phyloP scores from a whole-genome alignment of 1,284 basidiomycete species.

The Ustilago cynodontis region DNA sequence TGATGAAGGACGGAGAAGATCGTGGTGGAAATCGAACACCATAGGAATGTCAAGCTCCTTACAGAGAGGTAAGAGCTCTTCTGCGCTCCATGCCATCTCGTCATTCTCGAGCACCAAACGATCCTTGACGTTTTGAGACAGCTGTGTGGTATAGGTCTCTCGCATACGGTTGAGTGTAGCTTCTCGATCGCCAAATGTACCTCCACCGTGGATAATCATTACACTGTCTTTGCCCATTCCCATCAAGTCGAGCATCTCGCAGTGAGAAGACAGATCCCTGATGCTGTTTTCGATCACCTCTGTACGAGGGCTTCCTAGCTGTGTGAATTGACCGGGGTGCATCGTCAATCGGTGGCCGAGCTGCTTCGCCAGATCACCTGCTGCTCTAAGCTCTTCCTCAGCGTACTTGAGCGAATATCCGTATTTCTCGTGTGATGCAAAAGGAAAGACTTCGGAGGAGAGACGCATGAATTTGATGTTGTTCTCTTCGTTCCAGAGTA shows the following conservation, averaged over 20 bases:
- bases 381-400: slow-evolving; percentile 74
- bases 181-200: slow-evolving; percentile 83
- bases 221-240: slow-evolving; percentile 80
- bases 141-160: slow-evolving; percentile 75
- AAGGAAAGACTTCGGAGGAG: slow-evolving; percentile 84
- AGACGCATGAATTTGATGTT: slow-evolving; percentile 66
- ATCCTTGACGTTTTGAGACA: slow-evolving; percentile 78
- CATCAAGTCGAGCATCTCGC: slow-evolving; percentile 87
- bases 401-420: slow-evolving; percentile 84
- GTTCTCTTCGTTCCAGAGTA: slow-evolving; percentile 71
- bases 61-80: slow-evolving; percentile 85
- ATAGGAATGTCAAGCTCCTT: slow-evolving; percentile 84
- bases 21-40: slow-evolving; percentile 67
- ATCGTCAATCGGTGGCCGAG: slow-evolving; percentile 85
- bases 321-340: slow-evolving; percentile 86
- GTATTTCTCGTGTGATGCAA: slow-evolving; percentile 82
- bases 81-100: slow-evolving; percentile 88
- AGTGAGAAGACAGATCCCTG: slow-evolving; percentile 84
- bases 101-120: slow-evolving; percentile 91
- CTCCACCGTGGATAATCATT: slow-evolving; percentile 79
- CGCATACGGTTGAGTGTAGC: slow-evolving; percentile 81
- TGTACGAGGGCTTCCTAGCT: slow-evolving; percentile 81
- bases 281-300: slow-evolving; percentile 81
- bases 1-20: slow-evolving; percentile 68
- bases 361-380: slow-evolving; percentile 80